These are phyloP conservation scores for Panellus pusillus DNA, from an alignment of 768 basidiomycete species.

Conservation along the genomic window DNA sequence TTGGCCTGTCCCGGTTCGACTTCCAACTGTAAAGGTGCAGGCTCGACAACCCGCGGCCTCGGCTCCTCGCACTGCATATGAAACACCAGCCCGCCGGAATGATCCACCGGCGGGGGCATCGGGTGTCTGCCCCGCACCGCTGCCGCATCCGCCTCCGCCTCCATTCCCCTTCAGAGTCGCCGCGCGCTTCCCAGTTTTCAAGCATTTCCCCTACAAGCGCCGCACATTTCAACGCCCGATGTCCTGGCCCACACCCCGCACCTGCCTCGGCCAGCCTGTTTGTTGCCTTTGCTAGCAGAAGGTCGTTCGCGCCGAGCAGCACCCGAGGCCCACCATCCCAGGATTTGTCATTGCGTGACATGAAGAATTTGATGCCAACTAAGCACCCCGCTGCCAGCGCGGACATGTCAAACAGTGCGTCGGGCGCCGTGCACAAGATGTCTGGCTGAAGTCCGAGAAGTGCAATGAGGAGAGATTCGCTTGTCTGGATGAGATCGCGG, in stretches of 20 bases:
- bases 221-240: not conserved
- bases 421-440: constrained; percentile 7
- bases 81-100: too few species aligned
- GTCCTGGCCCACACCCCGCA: constrained; percentile 6
- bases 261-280: not conserved
- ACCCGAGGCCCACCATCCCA: not conserved
- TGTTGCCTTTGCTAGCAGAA: constrained; percentile 3
- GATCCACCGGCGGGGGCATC: too few species aligned
- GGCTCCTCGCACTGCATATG: too few species aligned
- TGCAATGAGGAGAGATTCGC: constrained; percentile 5
- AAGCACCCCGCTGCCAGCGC: constrained; percentile 30
- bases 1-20: too few species aligned
- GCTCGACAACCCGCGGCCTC: too few species aligned
- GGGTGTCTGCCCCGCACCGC: not conserved
- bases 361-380: constrained; percentile 34
- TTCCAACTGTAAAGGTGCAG: too few species aligned
- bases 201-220: constrained; percentile 1
- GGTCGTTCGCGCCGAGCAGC: constrained; percentile 9
- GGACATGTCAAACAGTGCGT: constrained; percentile 32
- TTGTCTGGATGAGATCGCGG: constrained; percentile 5
- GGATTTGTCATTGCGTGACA: not conserved
- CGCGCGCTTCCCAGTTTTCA: not conserved
- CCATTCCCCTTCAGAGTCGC: not conserved
- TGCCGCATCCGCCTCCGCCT: not conserved
- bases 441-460: not conserved